Evolutionary conservation across 208 protist genomes (phyloP).

Genomic region (Leishmania lainsoni): DNA sequence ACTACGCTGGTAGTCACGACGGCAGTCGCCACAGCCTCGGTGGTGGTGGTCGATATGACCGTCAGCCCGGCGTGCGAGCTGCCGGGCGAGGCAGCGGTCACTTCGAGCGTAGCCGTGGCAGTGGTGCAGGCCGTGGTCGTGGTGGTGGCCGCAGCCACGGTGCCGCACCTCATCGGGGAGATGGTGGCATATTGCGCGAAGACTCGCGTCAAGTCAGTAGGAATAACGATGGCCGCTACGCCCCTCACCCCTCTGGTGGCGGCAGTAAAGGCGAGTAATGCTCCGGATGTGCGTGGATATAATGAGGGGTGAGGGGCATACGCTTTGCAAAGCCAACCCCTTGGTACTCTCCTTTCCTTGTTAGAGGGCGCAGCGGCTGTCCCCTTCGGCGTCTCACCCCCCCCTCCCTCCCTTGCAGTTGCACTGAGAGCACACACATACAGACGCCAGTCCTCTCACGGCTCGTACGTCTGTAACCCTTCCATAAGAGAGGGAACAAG

Average conservation of each 20-base stretch:
- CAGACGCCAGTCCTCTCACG: neutral
- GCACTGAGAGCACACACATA: neutral
- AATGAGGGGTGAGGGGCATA: neutral
- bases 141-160: slow-evolving; percentile 3
- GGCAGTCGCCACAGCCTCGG: slow-evolving; percentile 7
- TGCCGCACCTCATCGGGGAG: neutral
- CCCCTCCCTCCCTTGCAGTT: neutral
- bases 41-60: slow-evolving; percentile 1
- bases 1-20: slow-evolving; percentile 22
- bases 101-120: neutral
- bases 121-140: neutral
- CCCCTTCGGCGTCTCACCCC: neutral
- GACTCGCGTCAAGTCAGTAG: slow-evolving; percentile 12
- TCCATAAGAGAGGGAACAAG: too few species aligned
- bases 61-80: neutral
- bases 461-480: too few species aligned
- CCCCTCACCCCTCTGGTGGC: slow-evolving; percentile 4
- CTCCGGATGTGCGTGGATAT: neutral
- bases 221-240: slow-evolving; percentile 12
- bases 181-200: slow-evolving; percentile 8
- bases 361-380: neutral
- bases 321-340: neutral
- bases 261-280: slow-evolving; percentile 18
- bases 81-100: neutral
- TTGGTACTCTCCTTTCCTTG: neutral